Evolutionary conservation across 2,329 filamentous ascomycete genomes (phyloP).

Genomic region (Zymoseptoria brevis): DNA sequence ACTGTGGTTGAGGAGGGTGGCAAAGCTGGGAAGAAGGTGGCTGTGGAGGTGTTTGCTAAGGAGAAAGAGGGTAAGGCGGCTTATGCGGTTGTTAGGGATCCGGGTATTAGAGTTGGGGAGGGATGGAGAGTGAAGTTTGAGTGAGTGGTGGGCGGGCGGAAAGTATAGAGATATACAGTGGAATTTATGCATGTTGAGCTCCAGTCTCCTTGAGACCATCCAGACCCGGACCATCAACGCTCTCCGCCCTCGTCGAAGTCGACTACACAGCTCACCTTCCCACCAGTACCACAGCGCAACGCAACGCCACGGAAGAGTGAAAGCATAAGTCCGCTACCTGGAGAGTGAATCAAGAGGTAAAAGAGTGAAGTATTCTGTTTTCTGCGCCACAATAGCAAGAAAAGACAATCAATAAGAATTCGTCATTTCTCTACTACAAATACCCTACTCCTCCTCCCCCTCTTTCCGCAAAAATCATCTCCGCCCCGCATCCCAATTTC

Average conservation of each 20-base stretch:
- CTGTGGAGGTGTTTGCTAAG: conserved; percentile 52
- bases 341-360: background rate
- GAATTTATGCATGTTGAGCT: background rate
- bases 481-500: background rate
- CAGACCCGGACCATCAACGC: too few relatives aligned
- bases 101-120: conserved; percentile 52
- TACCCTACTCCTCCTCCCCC: background rate
- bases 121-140: conserved; percentile 56
- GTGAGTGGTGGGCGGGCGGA: background rate
- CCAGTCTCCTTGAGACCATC: too few relatives aligned
- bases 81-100: conserved; percentile 58
- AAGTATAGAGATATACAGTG: background rate
- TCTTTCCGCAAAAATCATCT: background rate
- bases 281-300: too few relatives aligned
- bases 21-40: conserved; percentile 37
- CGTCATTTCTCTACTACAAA: background rate
- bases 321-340: background rate
- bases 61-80: conserved; percentile 48
- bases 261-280: too few relatives aligned
- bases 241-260: too few relatives aligned
- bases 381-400: background rate
- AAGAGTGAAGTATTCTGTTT: background rate
- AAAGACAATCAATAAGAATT: background rate
- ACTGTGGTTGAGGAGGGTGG: conserved; percentile 55
- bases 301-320: too few relatives aligned